Conservation (phyloP, 1,284 basidiomycete genomes). For the Ceratobasidium sp. region DNA sequence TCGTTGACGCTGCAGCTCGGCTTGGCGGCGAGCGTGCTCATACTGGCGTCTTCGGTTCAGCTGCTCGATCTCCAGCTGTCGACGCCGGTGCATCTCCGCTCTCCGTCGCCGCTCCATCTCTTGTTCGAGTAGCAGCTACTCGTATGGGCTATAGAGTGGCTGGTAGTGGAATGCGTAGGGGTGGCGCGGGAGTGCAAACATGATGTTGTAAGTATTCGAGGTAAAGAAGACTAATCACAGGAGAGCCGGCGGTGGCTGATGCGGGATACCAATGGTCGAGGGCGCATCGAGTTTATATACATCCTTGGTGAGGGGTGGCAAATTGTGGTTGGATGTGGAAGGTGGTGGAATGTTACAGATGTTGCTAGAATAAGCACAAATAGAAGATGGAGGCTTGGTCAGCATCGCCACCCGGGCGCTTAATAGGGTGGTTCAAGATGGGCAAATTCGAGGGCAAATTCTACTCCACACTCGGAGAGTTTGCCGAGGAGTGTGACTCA, state of each 20-base stretch:
- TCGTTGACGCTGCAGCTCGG: slow-evolving; percentile 29
- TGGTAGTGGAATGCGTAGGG: slow-evolving; percentile 20
- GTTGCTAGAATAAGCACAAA: slow-evolving; percentile 5
- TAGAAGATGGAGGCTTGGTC: slow-evolving; percentile 19
- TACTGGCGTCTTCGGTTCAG: slow-evolving; percentile 40
- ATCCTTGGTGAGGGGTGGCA: not conserved
- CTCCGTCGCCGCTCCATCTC: slow-evolving; percentile 24
- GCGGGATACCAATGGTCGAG: not conserved
- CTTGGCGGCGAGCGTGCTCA: slow-evolving; percentile 33
- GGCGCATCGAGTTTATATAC: slow-evolving; percentile 5
- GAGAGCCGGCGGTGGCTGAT: not conserved
- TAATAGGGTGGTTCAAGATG: no score
- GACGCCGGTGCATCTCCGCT: slow-evolving; percentile 26
- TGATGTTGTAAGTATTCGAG: not conserved
- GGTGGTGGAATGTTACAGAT: not conserved
- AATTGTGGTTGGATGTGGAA: not conserved
- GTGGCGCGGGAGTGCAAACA: slow-evolving; percentile 31
- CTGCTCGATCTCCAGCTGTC: slow-evolving; percentile 27
- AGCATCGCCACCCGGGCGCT: not conserved
- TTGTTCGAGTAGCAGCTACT: slow-evolving; percentile 12
- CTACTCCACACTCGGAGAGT: no score
- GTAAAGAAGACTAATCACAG: not conserved
- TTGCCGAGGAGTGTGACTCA: no score
- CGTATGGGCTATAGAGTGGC: slow-evolving; percentile 26
- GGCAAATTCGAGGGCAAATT: no score